phyloP scores from a whole-genome alignment of 768 basidiomycete genomes.

The Psilocybe cubensis region DNA sequence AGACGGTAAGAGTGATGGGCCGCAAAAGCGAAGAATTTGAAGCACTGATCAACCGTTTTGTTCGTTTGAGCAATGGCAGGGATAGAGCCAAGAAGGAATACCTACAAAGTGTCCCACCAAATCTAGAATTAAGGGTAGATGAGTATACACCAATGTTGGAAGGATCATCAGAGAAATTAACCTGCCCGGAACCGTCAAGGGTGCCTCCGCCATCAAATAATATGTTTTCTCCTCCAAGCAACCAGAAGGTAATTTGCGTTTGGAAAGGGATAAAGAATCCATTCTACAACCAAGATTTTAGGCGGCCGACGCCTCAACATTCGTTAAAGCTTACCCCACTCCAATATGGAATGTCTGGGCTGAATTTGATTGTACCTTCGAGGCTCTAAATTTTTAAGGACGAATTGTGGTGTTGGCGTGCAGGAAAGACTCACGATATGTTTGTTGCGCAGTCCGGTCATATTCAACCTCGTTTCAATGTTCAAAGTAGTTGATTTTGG shows the following conservation, averaged over 20 bases:
- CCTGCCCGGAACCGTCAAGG: constrained; percentile 67
- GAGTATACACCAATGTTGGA: neutral
- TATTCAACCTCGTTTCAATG: constrained; percentile 53
- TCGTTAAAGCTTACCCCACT: constrained; percentile 37
- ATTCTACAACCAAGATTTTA: constrained; percentile 35
- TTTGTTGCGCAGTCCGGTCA: constrained; percentile 53
- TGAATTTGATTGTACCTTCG: constrained; percentile 54
- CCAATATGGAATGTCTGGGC: constrained; percentile 57
- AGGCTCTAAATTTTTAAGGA: constrained; percentile 42
- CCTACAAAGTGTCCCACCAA: constrained; percentile 59
- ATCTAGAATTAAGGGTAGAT: constrained; percentile 30
- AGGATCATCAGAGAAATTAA: constrained; percentile 23
- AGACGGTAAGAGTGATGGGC: constrained; percentile 60
- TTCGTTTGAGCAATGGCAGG: neutral
- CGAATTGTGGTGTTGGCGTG: neutral
- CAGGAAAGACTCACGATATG: constrained; percentile 42
- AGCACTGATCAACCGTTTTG: constrained; percentile 30
- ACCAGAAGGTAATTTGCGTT: constrained; percentile 57
- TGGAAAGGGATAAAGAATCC: constrained; percentile 58
- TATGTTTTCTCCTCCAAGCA: constrained; percentile 53
- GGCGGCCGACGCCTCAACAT: neutral
- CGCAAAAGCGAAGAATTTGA: constrained; percentile 49
- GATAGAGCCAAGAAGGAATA: neutral
- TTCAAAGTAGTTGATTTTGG: constrained; percentile 51
- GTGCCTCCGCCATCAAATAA: constrained; percentile 62